These are phyloP conservation scores for Colletotrichum tropicicola DNA, from an alignment of 2,329 filamentous ascomycete genomes.

Conservation along the genomic window DNA sequence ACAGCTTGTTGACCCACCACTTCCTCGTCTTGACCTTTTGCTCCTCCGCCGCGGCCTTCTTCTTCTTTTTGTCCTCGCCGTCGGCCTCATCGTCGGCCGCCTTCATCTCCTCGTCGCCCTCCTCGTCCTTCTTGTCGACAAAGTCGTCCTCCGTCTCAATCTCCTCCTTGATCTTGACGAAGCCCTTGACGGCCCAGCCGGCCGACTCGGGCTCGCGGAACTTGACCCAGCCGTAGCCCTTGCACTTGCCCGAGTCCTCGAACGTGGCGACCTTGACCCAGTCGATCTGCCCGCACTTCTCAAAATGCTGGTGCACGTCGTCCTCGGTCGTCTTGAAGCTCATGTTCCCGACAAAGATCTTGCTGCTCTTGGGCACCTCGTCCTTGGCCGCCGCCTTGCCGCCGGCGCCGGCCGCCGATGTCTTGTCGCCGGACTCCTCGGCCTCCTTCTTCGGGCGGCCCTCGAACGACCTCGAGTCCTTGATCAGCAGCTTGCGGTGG, in stretches of 20 bases:
- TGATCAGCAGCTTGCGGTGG: constrained; percentile 88
- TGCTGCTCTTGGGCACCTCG: constrained; percentile 69
- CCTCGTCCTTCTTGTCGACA: constrained; percentile 56
- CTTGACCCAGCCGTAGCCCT: constrained; percentile 95
- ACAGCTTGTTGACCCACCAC: constrained; percentile 87
- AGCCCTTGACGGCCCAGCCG: constrained; percentile 78
- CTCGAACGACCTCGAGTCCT: constrained; percentile 89
- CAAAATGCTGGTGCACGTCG: constrained; percentile 81
- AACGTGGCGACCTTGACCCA: constrained; percentile 93
- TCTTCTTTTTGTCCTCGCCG: constrained; percentile 41
- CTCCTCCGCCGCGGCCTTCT: constrained; percentile 39
- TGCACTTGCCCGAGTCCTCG: constrained; percentile 96
- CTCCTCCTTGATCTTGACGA: constrained; percentile 74
- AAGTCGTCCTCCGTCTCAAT: constrained; percentile 71
- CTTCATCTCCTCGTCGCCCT: constrained; percentile 45
- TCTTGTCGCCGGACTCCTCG: constrained; percentile 36
- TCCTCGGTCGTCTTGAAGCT: constrained; percentile 85
- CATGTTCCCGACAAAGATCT: constrained; percentile 92
- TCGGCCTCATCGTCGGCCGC: constrained; percentile 47
- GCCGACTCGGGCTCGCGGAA: constrained; percentile 84
- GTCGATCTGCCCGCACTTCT: constrained; percentile 82
- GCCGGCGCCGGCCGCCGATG: constrained; percentile 27
- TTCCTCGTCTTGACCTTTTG: constrained; percentile 69
- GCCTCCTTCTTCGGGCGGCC: constrained; percentile 80
- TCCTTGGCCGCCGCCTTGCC: constrained; percentile 39